A percentile compares a stretch with the other conserved stretches of the same genome.
Evolutionary conservation across 352 stramenopile genomes (phyloP).

Genomic region (Globisporangium paroecandrum): DNA sequence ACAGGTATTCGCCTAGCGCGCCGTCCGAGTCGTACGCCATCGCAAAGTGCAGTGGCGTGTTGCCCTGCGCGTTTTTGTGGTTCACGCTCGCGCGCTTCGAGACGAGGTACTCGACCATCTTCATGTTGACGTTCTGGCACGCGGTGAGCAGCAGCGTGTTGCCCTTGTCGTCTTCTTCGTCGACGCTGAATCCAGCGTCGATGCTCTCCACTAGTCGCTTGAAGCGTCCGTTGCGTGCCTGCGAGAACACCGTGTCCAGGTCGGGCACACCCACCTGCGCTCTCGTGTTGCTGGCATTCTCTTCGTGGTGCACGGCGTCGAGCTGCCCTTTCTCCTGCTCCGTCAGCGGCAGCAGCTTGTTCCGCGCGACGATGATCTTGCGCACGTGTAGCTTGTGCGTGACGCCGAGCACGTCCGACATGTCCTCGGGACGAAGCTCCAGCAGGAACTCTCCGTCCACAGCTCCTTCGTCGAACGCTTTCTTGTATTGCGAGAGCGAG

Average conservation of each 20-base stretch:
- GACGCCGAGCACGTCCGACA: constrained; percentile 88
- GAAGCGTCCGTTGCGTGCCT: constrained; percentile 86
- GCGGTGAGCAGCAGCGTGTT: constrained; percentile 91
- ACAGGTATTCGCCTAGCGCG: constrained; percentile 89
- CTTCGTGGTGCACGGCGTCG: constrained; percentile 53
- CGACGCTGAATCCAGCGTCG: constrained; percentile 86
- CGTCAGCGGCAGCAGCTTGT: constrained; percentile 87
- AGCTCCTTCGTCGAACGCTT: constrained; percentile 84
- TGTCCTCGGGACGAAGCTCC: constrained; percentile 89
- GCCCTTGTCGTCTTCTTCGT: constrained; percentile 90
- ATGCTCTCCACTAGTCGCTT: constrained; percentile 89
- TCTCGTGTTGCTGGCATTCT: constrained; percentile 31
- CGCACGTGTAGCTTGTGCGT: constrained; percentile 90
- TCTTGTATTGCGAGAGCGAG: constrained; percentile 89
- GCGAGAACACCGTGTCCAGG: constrained; percentile 83
- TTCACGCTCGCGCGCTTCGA: constrained; percentile 87
- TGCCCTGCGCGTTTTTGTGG: constrained; percentile 89
- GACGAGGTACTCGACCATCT: constrained; percentile 88
- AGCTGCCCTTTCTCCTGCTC: constrained; percentile 71
- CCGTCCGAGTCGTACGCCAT: constrained; percentile 92
- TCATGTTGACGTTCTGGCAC: constrained; percentile 88
- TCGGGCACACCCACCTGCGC: constrained; percentile 29
- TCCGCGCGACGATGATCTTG: constrained; percentile 84
- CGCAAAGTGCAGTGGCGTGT: constrained; percentile 92
- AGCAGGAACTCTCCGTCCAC: constrained; percentile 92